Base-by-base conservation (phyloP, 495 filamentous ascomycete species). In the Evernia prunastri region DNA sequence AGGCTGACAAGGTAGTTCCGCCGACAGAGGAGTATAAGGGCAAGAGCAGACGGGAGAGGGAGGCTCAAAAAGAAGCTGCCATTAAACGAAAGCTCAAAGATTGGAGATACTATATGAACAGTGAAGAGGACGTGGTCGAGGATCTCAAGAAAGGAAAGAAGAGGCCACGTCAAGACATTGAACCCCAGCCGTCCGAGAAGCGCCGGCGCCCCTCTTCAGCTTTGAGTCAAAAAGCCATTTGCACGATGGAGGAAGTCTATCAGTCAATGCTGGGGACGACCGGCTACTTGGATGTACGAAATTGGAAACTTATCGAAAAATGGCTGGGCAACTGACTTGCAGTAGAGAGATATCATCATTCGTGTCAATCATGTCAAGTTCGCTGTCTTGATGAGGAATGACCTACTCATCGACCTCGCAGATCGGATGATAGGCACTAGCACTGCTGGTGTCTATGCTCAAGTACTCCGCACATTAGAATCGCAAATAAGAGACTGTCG, bases 311-410 rank as follows among this genome's bases (percentile, higher is more conserved):
- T 12, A 23, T 49, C 45, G n/a, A 12, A 20, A 27, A 31, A 54
- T 25, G 40, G 20, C 33, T 29, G 33, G 27, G 35, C 5, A 29
- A 63, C 70, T 72, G 31, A 74, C 36, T 43, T 43, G 33, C 27
- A 20, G 17, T 59, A 86, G 82, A 75, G 81, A 37, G 75, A 87
- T 59, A 74, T 90, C 59, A 82, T 90, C 27, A 77, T 97, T 54
- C 86, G 89, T 36, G 79, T 97, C 31, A 96, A 96, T 72, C 87
- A 91, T 71, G 88, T 90, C 42, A 96, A 92, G 70, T 87, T 90
- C 53, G 80, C 85, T 7, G 89, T 97, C 18, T 80, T 88, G 23
- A 81, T 95, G 61, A 90, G 94, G 60, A 96, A 88, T 66, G 80
- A 83, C 58, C 85, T 85, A 29, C 86, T 98, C 37, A 83, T 88